A percentile compares a stretch with the other conserved stretches of the same genome.
Evolutionary conservation across 2,329 filamentous ascomycete species (phyloP).

Genomic region (Penicillium sp.): DNA sequence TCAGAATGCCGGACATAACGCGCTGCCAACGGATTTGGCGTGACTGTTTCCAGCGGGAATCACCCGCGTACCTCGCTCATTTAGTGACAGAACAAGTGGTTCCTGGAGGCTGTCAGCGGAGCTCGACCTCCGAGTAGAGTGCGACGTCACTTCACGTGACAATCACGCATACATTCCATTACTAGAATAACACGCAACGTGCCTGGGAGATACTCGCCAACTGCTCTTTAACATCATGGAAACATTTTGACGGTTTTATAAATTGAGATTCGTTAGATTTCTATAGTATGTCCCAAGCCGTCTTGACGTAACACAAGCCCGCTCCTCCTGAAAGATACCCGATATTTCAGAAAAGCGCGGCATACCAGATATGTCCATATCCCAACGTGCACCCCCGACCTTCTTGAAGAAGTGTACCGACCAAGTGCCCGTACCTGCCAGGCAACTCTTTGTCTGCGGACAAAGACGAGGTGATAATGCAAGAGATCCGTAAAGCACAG

Average conservation of each 20-base stretch:
- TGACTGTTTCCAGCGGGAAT: neutral
- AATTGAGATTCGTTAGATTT: constrained; percentile 22
- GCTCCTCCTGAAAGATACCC: constrained; percentile 17
- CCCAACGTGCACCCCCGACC: neutral
- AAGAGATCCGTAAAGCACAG: constrained; percentile 7
- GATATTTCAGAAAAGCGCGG: constrained; percentile 17
- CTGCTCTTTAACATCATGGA: too few species aligned
- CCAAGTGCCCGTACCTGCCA: constrained; percentile 21
- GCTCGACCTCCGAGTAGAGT: neutral
- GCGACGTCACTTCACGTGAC: constrained; percentile 13
- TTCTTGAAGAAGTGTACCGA: constrained; percentile 6
- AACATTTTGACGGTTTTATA: constrained; percentile 3
- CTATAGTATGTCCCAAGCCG: constrained; percentile 18
- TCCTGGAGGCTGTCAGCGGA: neutral
- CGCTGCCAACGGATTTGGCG: neutral
- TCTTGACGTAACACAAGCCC: constrained; percentile 8
- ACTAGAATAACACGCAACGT: too few species aligned
- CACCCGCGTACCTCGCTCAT: neutral
- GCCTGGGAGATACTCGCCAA: too few species aligned
- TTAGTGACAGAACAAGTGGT: neutral
- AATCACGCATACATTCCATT: neutral
- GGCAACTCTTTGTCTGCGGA: constrained; percentile 11
- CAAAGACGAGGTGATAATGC: constrained; percentile 14
- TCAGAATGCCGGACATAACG: neutral
- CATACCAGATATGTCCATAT: constrained; percentile 5